Percentiles rank a stretch among this genome's conserved stretches.
These are phyloP conservation scores for Linaria vulgaris DNA, from an alignment of 257 asterid species.

Conservation along the genomic window DNA sequence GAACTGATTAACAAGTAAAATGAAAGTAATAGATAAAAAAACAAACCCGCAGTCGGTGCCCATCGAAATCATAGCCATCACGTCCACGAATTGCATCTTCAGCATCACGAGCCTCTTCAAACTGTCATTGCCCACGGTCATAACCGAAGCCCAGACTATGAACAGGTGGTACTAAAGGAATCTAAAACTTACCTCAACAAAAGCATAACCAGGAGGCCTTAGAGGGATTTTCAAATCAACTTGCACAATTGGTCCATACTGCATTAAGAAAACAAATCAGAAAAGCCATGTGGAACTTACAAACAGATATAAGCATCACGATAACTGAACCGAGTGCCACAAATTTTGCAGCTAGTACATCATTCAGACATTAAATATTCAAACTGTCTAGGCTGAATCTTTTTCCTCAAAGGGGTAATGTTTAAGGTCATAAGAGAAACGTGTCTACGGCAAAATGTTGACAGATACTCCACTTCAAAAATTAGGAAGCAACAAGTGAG, in stretches of 20 bases:
- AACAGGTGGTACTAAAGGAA: constrained; percentile 12
- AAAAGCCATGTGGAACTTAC: neutral
- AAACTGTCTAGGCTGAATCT: neutral
- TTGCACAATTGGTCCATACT: constrained; percentile 92
- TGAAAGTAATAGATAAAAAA: constrained; percentile 9
- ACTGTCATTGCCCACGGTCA: constrained; percentile 40
- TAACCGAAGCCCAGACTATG: constrained; percentile 3
- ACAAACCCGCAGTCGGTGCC: constrained; percentile 87
- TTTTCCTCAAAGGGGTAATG: neutral
- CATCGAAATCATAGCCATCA: constrained; percentile 98
- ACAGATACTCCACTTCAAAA: neutral
- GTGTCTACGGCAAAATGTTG: neutral
- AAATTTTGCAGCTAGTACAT: neutral
- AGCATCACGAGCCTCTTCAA: constrained; percentile 96
- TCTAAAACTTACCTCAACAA: constrained; percentile 71
- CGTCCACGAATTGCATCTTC: constrained; percentile 99
- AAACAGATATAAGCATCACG: neutral
- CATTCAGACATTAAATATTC: neutral
- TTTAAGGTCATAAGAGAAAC: neutral
- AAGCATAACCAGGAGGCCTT: constrained; percentile 99
- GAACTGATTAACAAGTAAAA: too few species aligned
- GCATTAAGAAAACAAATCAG: constrained; percentile 31
- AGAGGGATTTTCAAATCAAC: constrained; percentile 94
- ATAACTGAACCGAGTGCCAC: constrained; percentile 1
- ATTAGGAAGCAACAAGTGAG: neutral